Evolutionary conservation across 1,284 basidiomycete genomes (phyloP).

Genomic region (Ceratobasidium sp.): DNA sequence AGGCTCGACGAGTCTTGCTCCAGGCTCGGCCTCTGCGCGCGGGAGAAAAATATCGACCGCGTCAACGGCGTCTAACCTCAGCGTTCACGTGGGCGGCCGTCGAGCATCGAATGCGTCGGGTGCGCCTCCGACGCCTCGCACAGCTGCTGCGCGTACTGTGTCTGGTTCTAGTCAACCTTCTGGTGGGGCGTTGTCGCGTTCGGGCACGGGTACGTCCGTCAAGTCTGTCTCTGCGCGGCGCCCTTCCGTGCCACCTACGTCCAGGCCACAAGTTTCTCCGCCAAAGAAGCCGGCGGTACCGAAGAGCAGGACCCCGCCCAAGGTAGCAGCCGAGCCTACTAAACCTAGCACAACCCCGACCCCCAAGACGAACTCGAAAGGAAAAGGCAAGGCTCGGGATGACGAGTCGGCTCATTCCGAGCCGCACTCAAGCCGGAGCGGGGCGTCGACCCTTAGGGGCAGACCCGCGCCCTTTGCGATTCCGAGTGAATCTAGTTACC

Average conservation of each 20-base stretch:
- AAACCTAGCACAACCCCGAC: conserved; percentile 20
- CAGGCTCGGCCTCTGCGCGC: conserved; percentile 43
- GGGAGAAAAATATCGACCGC: conserved; percentile 52
- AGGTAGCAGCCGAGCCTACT: conserved; percentile 3
- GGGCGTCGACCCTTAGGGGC: conserved; percentile 31
- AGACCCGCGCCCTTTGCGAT: conserved; percentile 20
- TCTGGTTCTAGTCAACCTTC: conserved; percentile 17
- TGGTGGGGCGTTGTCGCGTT: conserved; percentile 17
- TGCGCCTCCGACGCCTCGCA: conserved; percentile 30
- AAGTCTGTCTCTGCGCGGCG: conserved; percentile 19
- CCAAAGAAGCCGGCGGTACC: conserved; percentile 29
- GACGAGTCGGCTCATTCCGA: conserved; percentile 34
- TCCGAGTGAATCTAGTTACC: conserved; percentile 20
- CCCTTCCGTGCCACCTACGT: neutral
- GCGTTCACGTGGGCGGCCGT: conserved; percentile 12
- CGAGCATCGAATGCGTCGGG: conserved; percentile 30
- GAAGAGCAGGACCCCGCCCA: conserved; percentile 11
- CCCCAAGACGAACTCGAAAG: conserved; percentile 15
- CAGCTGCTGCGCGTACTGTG: conserved; percentile 14
- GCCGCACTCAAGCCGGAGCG: conserved; percentile 29
- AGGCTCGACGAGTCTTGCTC: conserved; percentile 47
- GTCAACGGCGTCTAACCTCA: conserved; percentile 53
- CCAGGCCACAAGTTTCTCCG: conserved; percentile 29
- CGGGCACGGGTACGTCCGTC: conserved; percentile 18
- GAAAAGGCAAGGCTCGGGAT: conserved; percentile 27